These are phyloP conservation scores for Ophiostoma sp. DNA, from an alignment of 2,329 filamentous ascomycete species.

Conservation along the genomic window DNA sequence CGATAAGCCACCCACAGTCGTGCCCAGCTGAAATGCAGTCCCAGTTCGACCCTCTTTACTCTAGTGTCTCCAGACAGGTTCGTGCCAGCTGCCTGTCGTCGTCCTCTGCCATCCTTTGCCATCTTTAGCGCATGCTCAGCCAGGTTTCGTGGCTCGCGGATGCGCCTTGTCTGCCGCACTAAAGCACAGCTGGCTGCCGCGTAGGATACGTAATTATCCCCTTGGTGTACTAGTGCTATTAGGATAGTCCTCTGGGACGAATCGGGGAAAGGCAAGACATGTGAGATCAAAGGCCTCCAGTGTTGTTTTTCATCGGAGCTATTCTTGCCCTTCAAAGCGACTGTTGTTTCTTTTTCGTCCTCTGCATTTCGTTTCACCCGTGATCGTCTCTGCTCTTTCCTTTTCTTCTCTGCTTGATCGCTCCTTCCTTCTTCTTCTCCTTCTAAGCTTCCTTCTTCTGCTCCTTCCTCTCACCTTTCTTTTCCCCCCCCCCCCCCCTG, in stretches of 20 bases:
- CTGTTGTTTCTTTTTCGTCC: background rate
- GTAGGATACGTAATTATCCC: background rate
- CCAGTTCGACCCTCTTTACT: too few relatives aligned
- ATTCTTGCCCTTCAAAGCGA: background rate
- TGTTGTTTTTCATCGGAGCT: background rate
- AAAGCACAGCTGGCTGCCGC: background rate
- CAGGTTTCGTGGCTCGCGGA: background rate
- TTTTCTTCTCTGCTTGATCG: background rate
- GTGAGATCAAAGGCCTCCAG: background rate
- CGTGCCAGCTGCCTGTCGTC: background rate
- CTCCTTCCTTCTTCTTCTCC: background rate
- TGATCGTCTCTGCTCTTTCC: background rate
- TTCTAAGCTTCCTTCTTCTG: background rate
- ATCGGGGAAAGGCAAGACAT: background rate
- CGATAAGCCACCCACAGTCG: background rate
- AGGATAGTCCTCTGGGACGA: background rate
- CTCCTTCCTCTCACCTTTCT: background rate
- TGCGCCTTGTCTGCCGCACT: background rate
- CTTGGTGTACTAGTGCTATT: background rate
- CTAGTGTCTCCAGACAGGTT: background rate
- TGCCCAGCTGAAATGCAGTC: conserved; percentile 2
- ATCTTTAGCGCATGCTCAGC: background rate
- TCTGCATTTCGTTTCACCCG: background rate
- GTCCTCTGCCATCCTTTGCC: background rate
- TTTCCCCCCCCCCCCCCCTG: background rate